A percentile compares a stretch with the other conserved stretches of the same genome.
Evolutionary conservation across 805 yeast genomes (phyloP).

Genomic region (Ogataea trehaloabstinens): DNA sequence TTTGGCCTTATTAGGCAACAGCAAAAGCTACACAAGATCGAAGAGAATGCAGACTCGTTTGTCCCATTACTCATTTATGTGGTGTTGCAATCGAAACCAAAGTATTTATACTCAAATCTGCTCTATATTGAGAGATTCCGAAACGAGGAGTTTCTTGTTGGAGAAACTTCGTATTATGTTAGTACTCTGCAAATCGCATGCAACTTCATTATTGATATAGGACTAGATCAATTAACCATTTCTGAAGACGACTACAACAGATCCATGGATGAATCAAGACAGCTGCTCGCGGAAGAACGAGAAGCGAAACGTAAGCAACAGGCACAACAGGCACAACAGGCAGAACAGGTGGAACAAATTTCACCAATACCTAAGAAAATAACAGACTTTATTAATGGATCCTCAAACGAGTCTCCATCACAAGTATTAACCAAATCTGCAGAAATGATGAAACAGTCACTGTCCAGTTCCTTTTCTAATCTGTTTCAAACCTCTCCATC

Average conservation of each 20-base stretch:
- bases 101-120: slow-evolving; percentile 69
- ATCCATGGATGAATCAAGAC: slow-evolving; percentile 43
- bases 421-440: slow-evolving; percentile 36
- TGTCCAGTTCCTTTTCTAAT: slow-evolving; percentile 26
- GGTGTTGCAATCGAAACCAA: slow-evolving; percentile 65
- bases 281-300: slow-evolving; percentile 31
- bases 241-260: slow-evolving; percentile 57
- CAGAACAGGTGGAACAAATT: slow-evolving; percentile 8
- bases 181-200: slow-evolving; percentile 91
- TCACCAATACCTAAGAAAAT: slow-evolving; percentile 27
- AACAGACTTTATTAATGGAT: slow-evolving; percentile 24
- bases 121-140: slow-evolving; percentile 85
- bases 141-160: slow-evolving; percentile 67
- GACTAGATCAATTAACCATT: slow-evolving; percentile 57
- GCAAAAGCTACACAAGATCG: slow-evolving; percentile 40
- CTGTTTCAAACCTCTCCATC: slow-evolving; percentile 20
- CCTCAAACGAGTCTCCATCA: slow-evolving; percentile 31
- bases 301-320: slow-evolving; percentile 19
- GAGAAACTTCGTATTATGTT: slow-evolving; percentile 89
- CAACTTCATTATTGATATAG: slow-evolving; percentile 67
- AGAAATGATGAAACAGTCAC: slow-evolving; percentile 34
- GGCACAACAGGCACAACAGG: slow-evolving; percentile 6
- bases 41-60: slow-evolving; percentile 90
- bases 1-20: slow-evolving; percentile 77
- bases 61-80: slow-evolving; percentile 86